Evolutionary conservation across 148 eudicot genomes (phyloP).

Genomic region (Dianthus caryophyllus): DNA sequence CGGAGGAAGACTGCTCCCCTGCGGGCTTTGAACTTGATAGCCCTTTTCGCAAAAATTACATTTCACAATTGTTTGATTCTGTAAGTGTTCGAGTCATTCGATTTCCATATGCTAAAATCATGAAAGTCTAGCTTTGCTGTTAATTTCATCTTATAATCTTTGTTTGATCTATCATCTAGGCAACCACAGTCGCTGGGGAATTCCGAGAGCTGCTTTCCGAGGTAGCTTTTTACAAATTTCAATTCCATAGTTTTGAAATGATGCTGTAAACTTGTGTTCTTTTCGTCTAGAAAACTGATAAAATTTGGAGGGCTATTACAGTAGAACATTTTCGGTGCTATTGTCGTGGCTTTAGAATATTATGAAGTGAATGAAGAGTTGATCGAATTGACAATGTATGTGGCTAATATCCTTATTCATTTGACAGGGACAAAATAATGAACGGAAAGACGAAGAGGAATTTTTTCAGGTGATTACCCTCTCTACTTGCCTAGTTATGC

Average conservation of each 20-base stretch:
- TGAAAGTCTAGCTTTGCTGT: background rate
- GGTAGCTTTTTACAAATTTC: conserved; percentile 8
- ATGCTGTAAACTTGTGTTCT: background rate
- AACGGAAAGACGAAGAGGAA: conserved; percentile 11
- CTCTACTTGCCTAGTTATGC: background rate
- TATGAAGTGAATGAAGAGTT: background rate
- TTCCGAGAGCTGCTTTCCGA: conserved; percentile 16
- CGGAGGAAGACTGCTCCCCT: conserved; percentile 61
- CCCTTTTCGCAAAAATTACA: conserved; percentile 2
- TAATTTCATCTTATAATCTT: background rate
- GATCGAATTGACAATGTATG: background rate
- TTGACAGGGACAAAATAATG: conserved; percentile 12
- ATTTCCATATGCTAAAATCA: conserved; percentile 2
- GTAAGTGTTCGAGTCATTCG: conserved; percentile 16
- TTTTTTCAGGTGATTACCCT: conserved; percentile 16
- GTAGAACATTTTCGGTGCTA: background rate
- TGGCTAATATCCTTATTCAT: background rate
- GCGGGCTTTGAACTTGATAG: conserved; percentile 13
- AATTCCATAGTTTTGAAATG: background rate
- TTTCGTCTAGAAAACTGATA: background rate
- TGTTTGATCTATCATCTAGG: conserved; percentile 18
- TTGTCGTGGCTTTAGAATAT: background rate
- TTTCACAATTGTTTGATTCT: conserved; percentile 19
- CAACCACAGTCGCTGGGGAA: conserved; percentile 11
- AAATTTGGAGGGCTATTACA: background rate